These are phyloP conservation scores for Tilletia walkeri DNA, from an alignment of 1,284 basidiomycete species.

Conservation along the genomic window DNA sequence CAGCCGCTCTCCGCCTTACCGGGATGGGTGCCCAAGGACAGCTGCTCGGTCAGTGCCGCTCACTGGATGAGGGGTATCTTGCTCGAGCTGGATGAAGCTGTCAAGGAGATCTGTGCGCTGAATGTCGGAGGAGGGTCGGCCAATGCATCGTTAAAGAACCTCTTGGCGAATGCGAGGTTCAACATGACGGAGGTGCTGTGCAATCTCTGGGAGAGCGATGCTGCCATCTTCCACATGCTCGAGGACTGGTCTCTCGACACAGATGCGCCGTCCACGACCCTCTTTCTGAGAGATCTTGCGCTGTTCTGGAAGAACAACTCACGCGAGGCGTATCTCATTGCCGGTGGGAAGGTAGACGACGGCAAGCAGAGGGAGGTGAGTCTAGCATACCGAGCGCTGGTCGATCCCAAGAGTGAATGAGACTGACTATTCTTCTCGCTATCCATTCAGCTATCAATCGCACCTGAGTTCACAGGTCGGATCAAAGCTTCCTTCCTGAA, in stretches of 20 bases:
- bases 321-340: conserved; percentile 76
- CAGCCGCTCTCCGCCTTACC: conserved; percentile 61
- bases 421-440: neutral
- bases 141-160: conserved; percentile 61
- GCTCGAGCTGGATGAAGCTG: conserved; percentile 78
- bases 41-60: conserved; percentile 78
- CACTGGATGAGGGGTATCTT: conserved; percentile 77
- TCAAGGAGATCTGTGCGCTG: conserved; percentile 75
- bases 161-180: conserved; percentile 83
- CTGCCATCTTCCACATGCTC: conserved; percentile 76
- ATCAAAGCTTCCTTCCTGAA: conserved; percentile 86
- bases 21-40: conserved; percentile 70
- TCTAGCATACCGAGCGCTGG: neutral
- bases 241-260: conserved; percentile 77
- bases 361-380: neutral
- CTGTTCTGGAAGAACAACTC: conserved; percentile 79
- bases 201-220: conserved; percentile 79
- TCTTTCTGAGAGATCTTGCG: conserved; percentile 71
- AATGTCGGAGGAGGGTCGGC: conserved; percentile 65
- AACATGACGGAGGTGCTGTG: conserved; percentile 80
- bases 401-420: neutral
- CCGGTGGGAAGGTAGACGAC: conserved; percentile 65
- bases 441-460: conserved; percentile 21
- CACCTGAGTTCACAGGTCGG: conserved; percentile 59
- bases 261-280: conserved; percentile 58